Conservation (phyloP, 73 alveolate genomes). For the Uronychia setigera region DNA sequence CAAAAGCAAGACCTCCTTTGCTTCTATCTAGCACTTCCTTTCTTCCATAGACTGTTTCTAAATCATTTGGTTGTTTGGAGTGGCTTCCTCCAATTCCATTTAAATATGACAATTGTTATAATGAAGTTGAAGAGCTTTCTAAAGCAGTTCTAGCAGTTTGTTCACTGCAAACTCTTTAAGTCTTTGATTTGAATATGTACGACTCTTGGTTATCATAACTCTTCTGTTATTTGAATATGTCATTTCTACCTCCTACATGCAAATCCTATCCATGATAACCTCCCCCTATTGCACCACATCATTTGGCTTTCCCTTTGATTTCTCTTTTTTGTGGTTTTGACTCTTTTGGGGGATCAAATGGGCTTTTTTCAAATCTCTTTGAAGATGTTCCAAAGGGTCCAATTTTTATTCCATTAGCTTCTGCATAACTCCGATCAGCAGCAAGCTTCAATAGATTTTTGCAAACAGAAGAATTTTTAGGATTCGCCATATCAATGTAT, state of each 20-base stretch:
- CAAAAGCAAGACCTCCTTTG: too few relatives aligned
- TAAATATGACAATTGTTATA: too few relatives aligned
- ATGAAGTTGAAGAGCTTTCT: too few relatives aligned
- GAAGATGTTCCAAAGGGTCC: slow-evolving; percentile 6
- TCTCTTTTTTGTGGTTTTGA: too few relatives aligned
- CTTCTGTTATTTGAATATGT: neutral
- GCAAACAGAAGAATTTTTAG: neutral
- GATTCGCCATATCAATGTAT: neutral
- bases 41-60: too few relatives aligned
- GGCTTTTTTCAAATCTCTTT: neutral
- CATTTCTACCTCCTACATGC: neutral
- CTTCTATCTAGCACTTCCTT: too few relatives aligned
- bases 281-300: too few relatives aligned
- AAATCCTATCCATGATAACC: neutral
- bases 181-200: neutral
- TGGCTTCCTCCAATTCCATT: too few relatives aligned
- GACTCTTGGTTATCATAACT: too few relatives aligned
- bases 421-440: neutral
- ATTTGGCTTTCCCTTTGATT: too few relatives aligned
- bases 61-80: too few relatives aligned
- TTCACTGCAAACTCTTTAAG: slow-evolving; percentile 2
- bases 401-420: neutral
- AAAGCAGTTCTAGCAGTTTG: too few relatives aligned
- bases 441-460: neutral
- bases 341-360: neutral